phyloP scores from a whole-genome alignment of 768 basidiomycete species.

The Hirschioporus abietinus region DNA sequence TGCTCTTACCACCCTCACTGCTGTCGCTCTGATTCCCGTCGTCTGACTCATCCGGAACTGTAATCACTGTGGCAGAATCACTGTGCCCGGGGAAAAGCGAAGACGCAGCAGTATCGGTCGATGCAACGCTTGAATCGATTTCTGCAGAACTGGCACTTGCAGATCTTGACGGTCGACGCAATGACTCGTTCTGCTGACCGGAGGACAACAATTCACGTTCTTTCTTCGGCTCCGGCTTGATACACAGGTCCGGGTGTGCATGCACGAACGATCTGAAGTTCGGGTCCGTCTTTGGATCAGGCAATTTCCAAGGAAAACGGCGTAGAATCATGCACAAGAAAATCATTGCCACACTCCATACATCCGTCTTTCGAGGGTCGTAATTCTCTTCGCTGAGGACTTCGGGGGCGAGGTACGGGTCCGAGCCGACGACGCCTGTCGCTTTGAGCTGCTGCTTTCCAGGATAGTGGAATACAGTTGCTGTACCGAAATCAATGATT shows the following conservation, averaged over 20 bases:
- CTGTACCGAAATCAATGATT: constrained; percentile 98
- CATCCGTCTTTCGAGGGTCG: constrained; percentile 96
- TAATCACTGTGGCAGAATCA: constrained; percentile 8
- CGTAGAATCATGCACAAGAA: constrained; percentile 99
- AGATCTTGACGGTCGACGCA: constrained; percentile 4
- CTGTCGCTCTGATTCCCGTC: not conserved
- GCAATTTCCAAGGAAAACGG: constrained; percentile 98
- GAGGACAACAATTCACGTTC: constrained; percentile 12
- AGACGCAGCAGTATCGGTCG: constrained; percentile 12
- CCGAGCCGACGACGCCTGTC: constrained; percentile 91
- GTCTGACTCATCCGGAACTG: constrained; percentile 8
- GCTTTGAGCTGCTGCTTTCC: constrained; percentile 77
- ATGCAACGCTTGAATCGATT: constrained; percentile 10
- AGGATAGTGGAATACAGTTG: constrained; percentile 99
- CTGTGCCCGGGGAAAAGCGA: constrained; percentile 10
- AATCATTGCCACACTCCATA: constrained; percentile 97
- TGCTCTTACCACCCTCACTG: not conserved
- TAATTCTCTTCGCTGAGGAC: constrained; percentile 77
- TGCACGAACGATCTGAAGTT: constrained; percentile 89
- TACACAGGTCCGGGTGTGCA: constrained; percentile 83
- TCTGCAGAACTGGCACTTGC: constrained; percentile 5
- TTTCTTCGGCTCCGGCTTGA: constrained; percentile 29
- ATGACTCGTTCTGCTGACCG: constrained; percentile 6
- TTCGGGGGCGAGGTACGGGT: constrained; percentile 98
- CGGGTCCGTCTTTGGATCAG: constrained; percentile 88